phyloP scores from a whole-genome alignment of 2,329 filamentous ascomycete genomes.

The Aaosphaeria arxii region DNA sequence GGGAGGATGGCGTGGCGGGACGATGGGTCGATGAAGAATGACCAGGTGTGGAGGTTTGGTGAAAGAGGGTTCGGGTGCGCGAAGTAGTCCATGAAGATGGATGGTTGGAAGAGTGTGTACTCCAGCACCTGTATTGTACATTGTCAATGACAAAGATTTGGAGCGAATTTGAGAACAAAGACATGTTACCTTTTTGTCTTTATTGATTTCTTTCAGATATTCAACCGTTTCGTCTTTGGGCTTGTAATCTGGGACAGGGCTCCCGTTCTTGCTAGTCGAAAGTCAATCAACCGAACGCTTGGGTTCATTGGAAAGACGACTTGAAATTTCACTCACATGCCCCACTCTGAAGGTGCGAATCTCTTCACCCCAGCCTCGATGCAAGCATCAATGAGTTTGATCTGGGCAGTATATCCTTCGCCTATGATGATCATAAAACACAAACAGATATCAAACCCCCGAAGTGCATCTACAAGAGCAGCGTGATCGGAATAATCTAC shows the following conservation, averaged over 20 bases:
- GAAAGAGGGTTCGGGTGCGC: constrained; percentile 49
- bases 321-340: background rate
- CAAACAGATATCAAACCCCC: constrained; percentile 50
- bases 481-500: constrained; percentile 46
- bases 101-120: constrained; percentile 56
- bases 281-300: background rate
- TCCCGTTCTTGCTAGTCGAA: constrained; percentile 13
- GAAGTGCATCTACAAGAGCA: constrained; percentile 38
- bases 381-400: constrained; percentile 31
- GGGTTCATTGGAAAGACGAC: too few relatives aligned
- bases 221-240: constrained; percentile 50
- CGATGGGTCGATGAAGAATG: constrained; percentile 31
- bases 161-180: background rate
- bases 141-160: background rate
- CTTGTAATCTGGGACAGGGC: constrained; percentile 47
- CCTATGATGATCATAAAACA: constrained; percentile 42
- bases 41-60: constrained; percentile 42
- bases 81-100: constrained; percentile 55
- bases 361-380: constrained; percentile 25
- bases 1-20: constrained; percentile 25
- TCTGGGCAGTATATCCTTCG: constrained; percentile 20
- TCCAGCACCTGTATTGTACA: constrained; percentile 38
- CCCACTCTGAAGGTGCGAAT: constrained; percentile 26
- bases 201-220: constrained; percentile 54
- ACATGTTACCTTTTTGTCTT: constrained; percentile 21